Percentiles rank a stretch among this genome's conserved stretches.
phyloP scores from a whole-genome alignment of 306 rosid species.

The Mucuna pruriens region DNA sequence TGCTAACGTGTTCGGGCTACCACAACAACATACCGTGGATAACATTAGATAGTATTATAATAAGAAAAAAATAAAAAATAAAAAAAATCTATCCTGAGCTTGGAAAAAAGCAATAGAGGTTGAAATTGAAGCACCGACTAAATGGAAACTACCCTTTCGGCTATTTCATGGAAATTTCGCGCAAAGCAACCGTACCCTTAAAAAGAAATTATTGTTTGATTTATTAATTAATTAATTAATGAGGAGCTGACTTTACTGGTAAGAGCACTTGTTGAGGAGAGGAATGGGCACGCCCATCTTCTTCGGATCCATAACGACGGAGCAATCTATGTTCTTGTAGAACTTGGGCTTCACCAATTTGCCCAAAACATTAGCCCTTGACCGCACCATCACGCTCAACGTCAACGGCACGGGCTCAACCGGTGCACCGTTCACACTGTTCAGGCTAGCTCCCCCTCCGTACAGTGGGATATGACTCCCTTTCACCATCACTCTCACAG shows the following conservation, averaged over 20 bases:
- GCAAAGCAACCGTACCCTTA: not conserved
- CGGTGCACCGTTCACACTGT: constrained; percentile 69
- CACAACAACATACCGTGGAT: not conserved
- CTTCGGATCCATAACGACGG: constrained; percentile 67
- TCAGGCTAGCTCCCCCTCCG: constrained; percentile 79
- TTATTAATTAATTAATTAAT: not conserved
- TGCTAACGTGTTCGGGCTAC: not conserved
- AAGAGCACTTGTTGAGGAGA: constrained; percentile 60
- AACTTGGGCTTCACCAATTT: constrained; percentile 80
- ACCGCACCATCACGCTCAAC: constrained; percentile 62
- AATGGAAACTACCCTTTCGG: not conserved
- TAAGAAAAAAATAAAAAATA: not conserved
- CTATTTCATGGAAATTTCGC: constrained; percentile 9
- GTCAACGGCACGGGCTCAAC: constrained; percentile 56
- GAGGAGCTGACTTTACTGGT: constrained; percentile 33
- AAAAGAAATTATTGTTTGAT: not conserved
- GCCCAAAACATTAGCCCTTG: constrained; percentile 80
- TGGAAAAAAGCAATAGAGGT: not conserved
- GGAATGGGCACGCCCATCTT: constrained; percentile 66
- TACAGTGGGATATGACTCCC: constrained; percentile 76
- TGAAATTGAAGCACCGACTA: constrained; percentile 38
- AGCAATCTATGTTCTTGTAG: constrained; percentile 66
- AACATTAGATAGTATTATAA: not conserved
- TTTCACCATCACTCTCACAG: constrained; percentile 45
- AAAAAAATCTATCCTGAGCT: not conserved